These are phyloP conservation scores for Halophytophthora batemanensis DNA, from an alignment of 352 stramenopile species.

Conservation along the genomic window DNA sequence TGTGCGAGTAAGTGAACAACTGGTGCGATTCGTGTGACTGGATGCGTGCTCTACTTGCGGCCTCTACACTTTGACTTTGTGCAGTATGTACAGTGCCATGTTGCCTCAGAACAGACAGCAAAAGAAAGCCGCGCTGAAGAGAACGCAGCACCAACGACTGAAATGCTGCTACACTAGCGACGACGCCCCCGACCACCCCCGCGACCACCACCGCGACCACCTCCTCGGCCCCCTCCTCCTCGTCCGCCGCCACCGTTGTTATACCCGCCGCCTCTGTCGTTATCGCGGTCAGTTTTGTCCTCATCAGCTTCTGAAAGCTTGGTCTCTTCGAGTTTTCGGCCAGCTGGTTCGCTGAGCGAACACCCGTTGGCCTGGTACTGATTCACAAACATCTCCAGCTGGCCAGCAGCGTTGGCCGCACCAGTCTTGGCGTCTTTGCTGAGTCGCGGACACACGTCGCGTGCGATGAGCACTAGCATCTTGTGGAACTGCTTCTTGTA, in stretches of 20 bases:
- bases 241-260: slow-evolving; percentile 5
- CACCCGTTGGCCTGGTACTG: slow-evolving; percentile 69
- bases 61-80: too few relatives aligned
- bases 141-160: too few relatives aligned
- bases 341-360: slow-evolving; percentile 49
- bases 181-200: slow-evolving; percentile 29
- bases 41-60: too few relatives aligned
- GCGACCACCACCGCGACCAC: slow-evolving; percentile 23
- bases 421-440: slow-evolving; percentile 77
- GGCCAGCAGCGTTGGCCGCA: slow-evolving; percentile 65
- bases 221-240: slow-evolving; percentile 17
- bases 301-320: slow-evolving; percentile 63
- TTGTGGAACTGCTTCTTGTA: slow-evolving; percentile 85
- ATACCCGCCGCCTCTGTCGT: slow-evolving; percentile 19
- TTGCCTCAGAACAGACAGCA: too few relatives aligned
- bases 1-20: too few relatives aligned
- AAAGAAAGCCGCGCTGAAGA: too few relatives aligned
- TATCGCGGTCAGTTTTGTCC: slow-evolving; percentile 53
- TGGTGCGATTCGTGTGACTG: too few relatives aligned
- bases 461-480: slow-evolving; percentile 60
- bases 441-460: slow-evolving; percentile 55
- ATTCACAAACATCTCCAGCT: slow-evolving; percentile 70
- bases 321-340: slow-evolving; percentile 68
- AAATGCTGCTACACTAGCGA: slow-evolving; percentile 5
- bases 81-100: too few relatives aligned